A percentile compares a stretch with the other conserved stretches of the same genome.
phyloP scores from a whole-genome alignment of 2,329 filamentous ascomycete genomes.

The Coniochaeta sp. region DNA sequence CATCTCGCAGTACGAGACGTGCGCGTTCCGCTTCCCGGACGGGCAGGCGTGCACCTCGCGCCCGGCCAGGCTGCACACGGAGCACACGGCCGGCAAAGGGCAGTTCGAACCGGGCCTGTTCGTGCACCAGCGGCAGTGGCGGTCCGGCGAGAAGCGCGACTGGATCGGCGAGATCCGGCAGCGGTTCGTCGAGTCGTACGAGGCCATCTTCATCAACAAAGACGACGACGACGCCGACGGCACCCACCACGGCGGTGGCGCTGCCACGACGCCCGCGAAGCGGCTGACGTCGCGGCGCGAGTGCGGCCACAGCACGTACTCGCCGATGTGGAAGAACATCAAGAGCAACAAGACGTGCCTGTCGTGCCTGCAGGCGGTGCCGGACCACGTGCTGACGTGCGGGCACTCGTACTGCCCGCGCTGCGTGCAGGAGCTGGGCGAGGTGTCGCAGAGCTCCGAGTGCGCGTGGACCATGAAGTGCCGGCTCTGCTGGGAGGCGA shows the following conservation, averaged over 20 bases:
- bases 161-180: not conserved
- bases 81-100: not conserved
- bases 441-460: not conserved
- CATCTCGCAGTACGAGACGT: not conserved
- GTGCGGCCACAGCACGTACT: not conserved
- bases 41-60: not conserved
- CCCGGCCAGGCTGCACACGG: not conserved
- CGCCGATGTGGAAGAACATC: not conserved
- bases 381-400: not conserved
- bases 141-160: not conserved
- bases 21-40: not conserved
- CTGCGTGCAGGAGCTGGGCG: not conserved
- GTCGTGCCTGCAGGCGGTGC: not conserved
- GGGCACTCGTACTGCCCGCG: not conserved
- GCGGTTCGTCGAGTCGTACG: not conserved
- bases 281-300: not conserved
- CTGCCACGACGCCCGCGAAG: not conserved
- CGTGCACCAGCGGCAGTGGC: not conserved
- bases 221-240: not conserved
- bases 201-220: not conserved
- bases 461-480: not conserved
- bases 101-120: not conserved
- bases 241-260: not conserved
- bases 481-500: not conserved
- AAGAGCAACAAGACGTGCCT: conserved; percentile 1